These are phyloP conservation scores for Plasmodium blacklocki DNA, from an alignment of 169 alveolate genomes.

Conservation along the genomic window DNA sequence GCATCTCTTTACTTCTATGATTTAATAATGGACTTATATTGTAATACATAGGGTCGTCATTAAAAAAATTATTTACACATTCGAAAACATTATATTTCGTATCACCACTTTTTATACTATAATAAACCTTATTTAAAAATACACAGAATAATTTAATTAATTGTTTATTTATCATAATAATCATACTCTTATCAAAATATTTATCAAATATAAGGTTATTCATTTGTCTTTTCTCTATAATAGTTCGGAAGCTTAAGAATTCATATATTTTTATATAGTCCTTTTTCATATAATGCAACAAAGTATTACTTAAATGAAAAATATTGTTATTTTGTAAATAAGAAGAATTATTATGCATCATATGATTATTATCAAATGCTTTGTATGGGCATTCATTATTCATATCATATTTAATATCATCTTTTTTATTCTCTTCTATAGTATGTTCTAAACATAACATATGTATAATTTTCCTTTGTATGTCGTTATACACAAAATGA, in stretches of 20 bases:
- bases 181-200: slow-evolving; percentile 24
- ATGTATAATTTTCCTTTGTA: too few species aligned
- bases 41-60: slow-evolving; percentile 12
- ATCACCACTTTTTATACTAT: slow-evolving; percentile 9
- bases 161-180: slow-evolving; percentile 46
- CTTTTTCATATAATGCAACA: not conserved
- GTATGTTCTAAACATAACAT: too few species aligned
- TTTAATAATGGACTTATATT: not conserved
- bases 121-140: slow-evolving; percentile 6
- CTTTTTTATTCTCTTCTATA: too few species aligned
- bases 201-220: slow-evolving; percentile 11
- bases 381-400: too few species aligned
- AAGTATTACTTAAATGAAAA: slow-evolving; percentile 5
- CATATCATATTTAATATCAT: too few species aligned
- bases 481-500: too few species aligned
- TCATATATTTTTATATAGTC: slow-evolving; percentile 37
- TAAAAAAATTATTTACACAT: slow-evolving; percentile 46
- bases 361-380: too few species aligned
- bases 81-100: slow-evolving; percentile 18
- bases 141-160: slow-evolving; percentile 36
- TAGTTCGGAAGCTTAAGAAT: slow-evolving; percentile 35
- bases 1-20: not conserved
- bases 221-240: slow-evolving; percentile 38
- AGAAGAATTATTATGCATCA: not conserved
- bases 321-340: not conserved